Evolutionary conservation across 352 stramenopile species (phyloP).

Genomic region (Phytophthora uliginosa): DNA sequence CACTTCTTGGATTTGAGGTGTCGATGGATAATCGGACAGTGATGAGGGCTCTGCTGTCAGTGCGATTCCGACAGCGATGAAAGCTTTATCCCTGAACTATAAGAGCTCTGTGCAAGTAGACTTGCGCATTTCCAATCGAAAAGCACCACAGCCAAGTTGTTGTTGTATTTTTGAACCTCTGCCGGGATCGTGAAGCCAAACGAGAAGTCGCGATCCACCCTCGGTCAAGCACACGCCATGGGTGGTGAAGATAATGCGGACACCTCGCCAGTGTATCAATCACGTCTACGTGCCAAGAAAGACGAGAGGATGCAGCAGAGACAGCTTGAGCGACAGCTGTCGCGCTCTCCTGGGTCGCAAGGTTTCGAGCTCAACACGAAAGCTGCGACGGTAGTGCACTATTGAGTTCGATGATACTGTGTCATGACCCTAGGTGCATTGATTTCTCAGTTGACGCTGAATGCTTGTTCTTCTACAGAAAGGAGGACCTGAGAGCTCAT

Average conservation of each 20-base stretch:
- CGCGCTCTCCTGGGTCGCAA: slow-evolving; percentile 9
- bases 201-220: slow-evolving; percentile 10
- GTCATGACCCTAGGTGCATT: neutral
- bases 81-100: no score
- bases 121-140: no score
- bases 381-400: slow-evolving; percentile 5
- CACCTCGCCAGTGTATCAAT: slow-evolving; percentile 45
- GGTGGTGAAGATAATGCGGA: slow-evolving; percentile 13
- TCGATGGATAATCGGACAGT: no score
- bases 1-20: no score
- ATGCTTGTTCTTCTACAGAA: neutral
- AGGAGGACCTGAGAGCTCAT: neutral
- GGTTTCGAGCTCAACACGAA: slow-evolving; percentile 17
- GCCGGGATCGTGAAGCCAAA: neutral
- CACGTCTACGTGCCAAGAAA: slow-evolving; percentile 67
- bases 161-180: neutral
- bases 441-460: neutral
- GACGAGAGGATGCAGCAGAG: slow-evolving; percentile 52
- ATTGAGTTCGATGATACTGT: neutral
- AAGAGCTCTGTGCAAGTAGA: no score
- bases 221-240: slow-evolving; percentile 5
- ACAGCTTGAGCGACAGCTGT: slow-evolving; percentile 25
- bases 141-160: no score
- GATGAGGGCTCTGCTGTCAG: no score
- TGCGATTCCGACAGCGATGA: no score